Evolutionary conservation across 306 rosid species (phyloP).

Genomic region (Acacia melanoxylon): DNA sequence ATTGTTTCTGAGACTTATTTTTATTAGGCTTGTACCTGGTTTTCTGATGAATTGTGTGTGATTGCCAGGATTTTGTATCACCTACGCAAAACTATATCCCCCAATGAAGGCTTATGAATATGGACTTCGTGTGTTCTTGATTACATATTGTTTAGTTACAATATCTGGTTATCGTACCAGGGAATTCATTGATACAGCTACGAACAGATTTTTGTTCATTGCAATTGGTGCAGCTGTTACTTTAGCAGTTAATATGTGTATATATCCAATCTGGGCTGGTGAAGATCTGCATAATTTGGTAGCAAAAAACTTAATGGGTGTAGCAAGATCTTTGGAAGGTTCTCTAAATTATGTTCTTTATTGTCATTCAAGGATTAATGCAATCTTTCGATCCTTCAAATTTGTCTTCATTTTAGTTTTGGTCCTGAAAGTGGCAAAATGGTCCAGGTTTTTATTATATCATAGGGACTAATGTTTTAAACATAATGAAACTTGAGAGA

Average conservation of each 20-base stretch:
- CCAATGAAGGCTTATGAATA: constrained; percentile 91
- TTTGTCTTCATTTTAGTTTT: too few relatives aligned
- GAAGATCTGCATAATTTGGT: constrained; percentile 96
- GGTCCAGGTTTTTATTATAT: too few relatives aligned
- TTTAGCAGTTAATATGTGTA: constrained; percentile 73
- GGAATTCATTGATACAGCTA: constrained; percentile 69
- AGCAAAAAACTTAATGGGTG: constrained; percentile 69
- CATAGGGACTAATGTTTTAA: too few relatives aligned
- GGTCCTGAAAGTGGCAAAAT: too few relatives aligned
- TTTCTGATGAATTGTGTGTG: constrained; percentile 33
- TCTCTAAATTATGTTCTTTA: constrained; percentile 1
- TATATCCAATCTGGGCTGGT: constrained; percentile 96
- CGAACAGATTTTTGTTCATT: constrained; percentile 73
- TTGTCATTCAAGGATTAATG: neutral
- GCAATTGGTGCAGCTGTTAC: constrained; percentile 85
- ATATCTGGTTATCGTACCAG: constrained; percentile 83
- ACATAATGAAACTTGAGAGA: too few relatives aligned
- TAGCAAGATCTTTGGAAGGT: constrained; percentile 96
- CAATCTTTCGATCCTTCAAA: too few relatives aligned
- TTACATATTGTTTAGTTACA: constrained; percentile 80
- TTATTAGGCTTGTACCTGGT: neutral
- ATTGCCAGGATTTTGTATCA: constrained; percentile 63
- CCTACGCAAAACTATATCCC: constrained; percentile 80
- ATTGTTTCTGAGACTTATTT: neutral
- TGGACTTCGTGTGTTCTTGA: constrained; percentile 91